Conservation (phyloP, 768 basidiomycete species). For the Lactarius akahatsu region DNA sequence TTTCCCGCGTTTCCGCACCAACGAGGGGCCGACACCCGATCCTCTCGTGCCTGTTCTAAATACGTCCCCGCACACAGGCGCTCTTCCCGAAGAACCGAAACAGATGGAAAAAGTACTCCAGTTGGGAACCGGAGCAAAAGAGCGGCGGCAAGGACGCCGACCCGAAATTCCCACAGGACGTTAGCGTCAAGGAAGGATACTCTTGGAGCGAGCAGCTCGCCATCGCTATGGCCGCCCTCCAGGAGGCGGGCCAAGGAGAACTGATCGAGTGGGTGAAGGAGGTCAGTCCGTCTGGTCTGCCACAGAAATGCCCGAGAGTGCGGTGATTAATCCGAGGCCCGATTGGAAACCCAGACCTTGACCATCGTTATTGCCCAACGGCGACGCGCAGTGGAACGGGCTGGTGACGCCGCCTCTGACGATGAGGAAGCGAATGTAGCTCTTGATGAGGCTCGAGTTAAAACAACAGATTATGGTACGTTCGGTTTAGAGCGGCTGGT, state of each 20-base stretch:
- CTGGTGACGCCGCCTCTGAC: slow-evolving; percentile 44
- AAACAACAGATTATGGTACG: slow-evolving; percentile 78
- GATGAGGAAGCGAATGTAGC: slow-evolving; percentile 42
- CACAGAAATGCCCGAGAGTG: not conserved
- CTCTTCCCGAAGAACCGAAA: slow-evolving; percentile 90
- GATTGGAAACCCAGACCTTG: slow-evolving; percentile 54
- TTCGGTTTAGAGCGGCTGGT: slow-evolving; percentile 11
- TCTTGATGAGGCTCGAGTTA: slow-evolving; percentile 65
- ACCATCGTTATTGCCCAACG: slow-evolving; percentile 58
- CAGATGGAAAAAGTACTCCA: slow-evolving; percentile 83
- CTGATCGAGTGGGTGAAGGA: slow-evolving; percentile 80
- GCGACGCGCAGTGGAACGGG: slow-evolving; percentile 59
- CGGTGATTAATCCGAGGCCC: slow-evolving; percentile 6
- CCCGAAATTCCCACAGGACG: slow-evolving; percentile 56
- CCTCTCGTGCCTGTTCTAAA: not conserved
- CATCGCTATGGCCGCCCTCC: slow-evolving; percentile 73
- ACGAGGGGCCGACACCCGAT: not conserved
- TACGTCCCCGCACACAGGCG: slow-evolving; percentile 45
- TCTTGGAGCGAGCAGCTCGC: slow-evolving; percentile 89
- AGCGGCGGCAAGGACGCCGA: slow-evolving; percentile 43
- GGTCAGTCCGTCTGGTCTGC: slow-evolving; percentile 46
- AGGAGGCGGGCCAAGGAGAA: slow-evolving; percentile 59
- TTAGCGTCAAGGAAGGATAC: slow-evolving; percentile 83
- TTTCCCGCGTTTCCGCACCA: slow-evolving; percentile 23
- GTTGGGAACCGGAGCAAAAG: slow-evolving; percentile 61